Evolutionary conservation across 257 asterid species (phyloP).

Genomic region (Forsythia viridissima): DNA sequence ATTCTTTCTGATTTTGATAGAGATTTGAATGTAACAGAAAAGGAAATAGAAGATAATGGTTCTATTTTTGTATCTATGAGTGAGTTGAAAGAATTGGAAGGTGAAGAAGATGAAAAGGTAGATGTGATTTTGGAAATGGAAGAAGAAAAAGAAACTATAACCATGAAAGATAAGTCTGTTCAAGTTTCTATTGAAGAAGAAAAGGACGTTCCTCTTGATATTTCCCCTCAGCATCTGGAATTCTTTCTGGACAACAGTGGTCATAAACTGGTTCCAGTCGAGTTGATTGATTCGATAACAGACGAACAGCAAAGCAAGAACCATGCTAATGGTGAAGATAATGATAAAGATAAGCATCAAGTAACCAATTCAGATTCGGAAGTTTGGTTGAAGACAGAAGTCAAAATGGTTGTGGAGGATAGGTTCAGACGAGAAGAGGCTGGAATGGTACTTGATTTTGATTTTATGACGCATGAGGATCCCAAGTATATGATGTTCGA

Average conservation of each 20-base stretch:
- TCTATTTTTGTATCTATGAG: slow-evolving; percentile 10
- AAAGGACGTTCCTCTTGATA: slow-evolving; percentile 42
- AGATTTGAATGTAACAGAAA: slow-evolving; percentile 11
- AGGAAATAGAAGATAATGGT: slow-evolving; percentile 17
- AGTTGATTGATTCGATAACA: slow-evolving; percentile 53
- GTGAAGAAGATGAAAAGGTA: slow-evolving; percentile 23
- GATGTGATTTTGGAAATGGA: slow-evolving; percentile 22
- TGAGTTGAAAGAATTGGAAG: slow-evolving; percentile 24
- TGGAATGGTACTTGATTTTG: slow-evolving; percentile 22
- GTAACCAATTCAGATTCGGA: slow-evolving; percentile 28
- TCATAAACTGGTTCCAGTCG: slow-evolving; percentile 64
- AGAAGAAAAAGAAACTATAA: slow-evolving; percentile 25
- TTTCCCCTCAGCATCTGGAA: slow-evolving; percentile 71
- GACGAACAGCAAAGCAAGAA: slow-evolving; percentile 39
- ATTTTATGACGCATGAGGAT: slow-evolving; percentile 43
- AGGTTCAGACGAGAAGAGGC: slow-evolving; percentile 21
- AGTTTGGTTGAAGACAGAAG: slow-evolving; percentile 25
- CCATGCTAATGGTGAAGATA: slow-evolving; percentile 19
- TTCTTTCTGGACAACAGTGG: slow-evolving; percentile 71
- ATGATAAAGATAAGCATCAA: slow-evolving; percentile 22
- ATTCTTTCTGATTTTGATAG: slow-evolving; percentile 24
- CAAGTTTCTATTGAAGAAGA: slow-evolving; percentile 54
- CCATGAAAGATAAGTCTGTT: slow-evolving; percentile 53
- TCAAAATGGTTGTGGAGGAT: slow-evolving; percentile 30
- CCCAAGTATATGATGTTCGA: slow-evolving; percentile 49